phyloP scores from a whole-genome alignment of 1,284 basidiomycete species.

The Naganishia sp. region DNA sequence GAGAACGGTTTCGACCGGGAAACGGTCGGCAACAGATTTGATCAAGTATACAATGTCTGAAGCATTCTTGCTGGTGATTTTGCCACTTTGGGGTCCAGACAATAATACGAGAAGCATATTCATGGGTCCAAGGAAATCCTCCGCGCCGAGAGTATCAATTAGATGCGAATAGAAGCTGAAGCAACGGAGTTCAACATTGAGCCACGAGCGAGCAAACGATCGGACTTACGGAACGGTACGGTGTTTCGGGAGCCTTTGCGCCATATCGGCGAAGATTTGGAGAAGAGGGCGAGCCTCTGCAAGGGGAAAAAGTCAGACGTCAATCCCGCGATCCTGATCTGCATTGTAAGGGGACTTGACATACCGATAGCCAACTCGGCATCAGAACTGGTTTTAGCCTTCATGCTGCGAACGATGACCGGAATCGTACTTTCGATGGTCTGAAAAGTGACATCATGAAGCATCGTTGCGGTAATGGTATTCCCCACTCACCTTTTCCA shows the following conservation, averaged over 20 bases:
- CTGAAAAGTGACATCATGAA: constrained; percentile 54
- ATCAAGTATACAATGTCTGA: constrained; percentile 19
- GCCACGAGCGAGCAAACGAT: constrained; percentile 26
- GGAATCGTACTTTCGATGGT: constrained; percentile 92
- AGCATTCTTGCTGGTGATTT: constrained; percentile 5
- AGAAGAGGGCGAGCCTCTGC: constrained; percentile 49
- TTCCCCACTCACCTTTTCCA: constrained; percentile 69
- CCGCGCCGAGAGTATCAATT: constrained; percentile 77
- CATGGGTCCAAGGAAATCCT: constrained; percentile 79
- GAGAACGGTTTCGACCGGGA: constrained; percentile 14
- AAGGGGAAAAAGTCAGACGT: not conserved
- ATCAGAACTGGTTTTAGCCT: constrained; percentile 58
- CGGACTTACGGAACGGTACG: constrained; percentile 46
- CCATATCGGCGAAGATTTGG: constrained; percentile 56
- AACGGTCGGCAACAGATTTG: constrained; percentile 22
- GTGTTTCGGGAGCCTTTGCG: constrained; percentile 52
- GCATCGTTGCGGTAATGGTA: not conserved
- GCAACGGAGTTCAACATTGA: not conserved
- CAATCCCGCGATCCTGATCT: not conserved
- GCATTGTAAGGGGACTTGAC: constrained; percentile 5
- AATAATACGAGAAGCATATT: constrained; percentile 63
- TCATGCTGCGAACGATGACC: constrained; percentile 79
- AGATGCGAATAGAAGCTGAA: constrained; percentile 79
- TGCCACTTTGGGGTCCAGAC: constrained; percentile 4
- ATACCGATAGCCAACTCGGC: constrained; percentile 65